phyloP scores from a whole-genome alignment of 805 yeast genomes.

The Yarrowia divulgata region DNA sequence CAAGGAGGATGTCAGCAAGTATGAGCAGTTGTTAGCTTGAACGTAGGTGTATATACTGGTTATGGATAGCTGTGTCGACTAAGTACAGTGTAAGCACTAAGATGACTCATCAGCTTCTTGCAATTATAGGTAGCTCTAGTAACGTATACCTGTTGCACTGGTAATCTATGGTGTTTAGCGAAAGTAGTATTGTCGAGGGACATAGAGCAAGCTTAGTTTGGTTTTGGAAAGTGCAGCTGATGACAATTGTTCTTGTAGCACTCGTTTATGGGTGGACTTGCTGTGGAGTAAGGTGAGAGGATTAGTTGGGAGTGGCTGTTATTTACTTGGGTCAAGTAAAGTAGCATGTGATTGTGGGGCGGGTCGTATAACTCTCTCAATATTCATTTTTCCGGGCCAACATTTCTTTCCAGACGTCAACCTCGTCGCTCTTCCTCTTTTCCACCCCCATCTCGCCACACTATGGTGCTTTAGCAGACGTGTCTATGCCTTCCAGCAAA shows the following conservation, averaged over 20 bases:
- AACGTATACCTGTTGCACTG: too few relatives aligned
- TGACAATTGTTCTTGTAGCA: too few relatives aligned
- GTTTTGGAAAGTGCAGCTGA: not conserved
- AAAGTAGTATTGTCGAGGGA: not conserved
- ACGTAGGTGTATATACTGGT: not conserved
- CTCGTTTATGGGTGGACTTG: conserved; percentile 1
- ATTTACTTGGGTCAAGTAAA: not conserved
- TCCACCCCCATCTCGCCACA: not conserved
- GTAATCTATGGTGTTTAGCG: not conserved
- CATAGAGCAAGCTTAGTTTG: not conserved
- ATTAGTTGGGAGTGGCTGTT: too few relatives aligned
- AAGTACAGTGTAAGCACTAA: not conserved
- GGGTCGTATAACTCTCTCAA: too few relatives aligned
- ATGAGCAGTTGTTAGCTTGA: conserved; percentile 36
- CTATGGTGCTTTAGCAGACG: not conserved
- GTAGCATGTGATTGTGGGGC: not conserved
- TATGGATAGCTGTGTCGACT: not conserved
- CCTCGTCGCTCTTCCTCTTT: not conserved
- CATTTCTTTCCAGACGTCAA: too few relatives aligned
- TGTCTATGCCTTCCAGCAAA: not conserved
- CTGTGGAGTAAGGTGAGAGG: too few relatives aligned
- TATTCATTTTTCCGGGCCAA: too few relatives aligned
- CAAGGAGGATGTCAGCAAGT: conserved; percentile 40
- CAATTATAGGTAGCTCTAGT: not conserved
- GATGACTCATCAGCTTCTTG: not conserved